These are phyloP conservation scores for Scutellaria barbata DNA, from an alignment of 257 asterid species.

Conservation along the genomic window DNA sequence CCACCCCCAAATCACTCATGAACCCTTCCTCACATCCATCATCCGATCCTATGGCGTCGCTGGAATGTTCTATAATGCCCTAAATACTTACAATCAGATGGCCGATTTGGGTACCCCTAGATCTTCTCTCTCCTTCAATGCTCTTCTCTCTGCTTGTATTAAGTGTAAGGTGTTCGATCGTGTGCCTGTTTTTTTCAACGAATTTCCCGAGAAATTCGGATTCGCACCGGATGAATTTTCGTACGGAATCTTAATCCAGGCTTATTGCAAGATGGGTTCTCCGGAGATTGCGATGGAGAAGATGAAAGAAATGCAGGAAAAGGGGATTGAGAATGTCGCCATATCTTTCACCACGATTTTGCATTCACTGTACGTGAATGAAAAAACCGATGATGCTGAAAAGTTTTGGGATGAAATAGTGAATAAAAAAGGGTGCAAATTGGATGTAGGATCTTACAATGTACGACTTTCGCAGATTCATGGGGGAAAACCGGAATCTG, in stretches of 20 bases:
- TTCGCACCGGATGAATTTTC: constrained; percentile 65
- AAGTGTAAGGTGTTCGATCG: constrained; percentile 51
- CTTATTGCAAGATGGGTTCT: constrained; percentile 70
- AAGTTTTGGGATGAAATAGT: constrained; percentile 73
- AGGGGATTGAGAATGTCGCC: constrained; percentile 49
- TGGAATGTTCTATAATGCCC: constrained; percentile 79
- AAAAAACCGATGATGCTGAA: constrained; percentile 60
- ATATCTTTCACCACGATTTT: constrained; percentile 56
- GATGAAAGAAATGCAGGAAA: constrained; percentile 64
- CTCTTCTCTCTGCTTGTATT: constrained; percentile 60
- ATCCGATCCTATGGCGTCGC: constrained; percentile 79
- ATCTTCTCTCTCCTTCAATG: constrained; percentile 66
- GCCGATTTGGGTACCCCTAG: constrained; percentile 72
- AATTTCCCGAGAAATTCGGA: constrained; percentile 57
- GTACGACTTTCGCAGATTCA: constrained; percentile 58
- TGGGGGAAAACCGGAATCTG: constrained; percentile 50
- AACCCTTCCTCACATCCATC: constrained; percentile 67
- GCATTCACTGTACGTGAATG: constrained; percentile 61
- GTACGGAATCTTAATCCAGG: constrained; percentile 67
- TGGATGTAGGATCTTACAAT: constrained; percentile 76
- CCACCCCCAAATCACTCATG: constrained; percentile 61
- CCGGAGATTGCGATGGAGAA: constrained; percentile 58
- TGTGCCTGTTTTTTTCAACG: constrained; percentile 59
- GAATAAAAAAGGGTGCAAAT: constrained; percentile 41
- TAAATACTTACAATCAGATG: constrained; percentile 62